phyloP scores from a whole-genome alignment of 495 filamentous ascomycete genomes.

The Xylaria intraflava region DNA sequence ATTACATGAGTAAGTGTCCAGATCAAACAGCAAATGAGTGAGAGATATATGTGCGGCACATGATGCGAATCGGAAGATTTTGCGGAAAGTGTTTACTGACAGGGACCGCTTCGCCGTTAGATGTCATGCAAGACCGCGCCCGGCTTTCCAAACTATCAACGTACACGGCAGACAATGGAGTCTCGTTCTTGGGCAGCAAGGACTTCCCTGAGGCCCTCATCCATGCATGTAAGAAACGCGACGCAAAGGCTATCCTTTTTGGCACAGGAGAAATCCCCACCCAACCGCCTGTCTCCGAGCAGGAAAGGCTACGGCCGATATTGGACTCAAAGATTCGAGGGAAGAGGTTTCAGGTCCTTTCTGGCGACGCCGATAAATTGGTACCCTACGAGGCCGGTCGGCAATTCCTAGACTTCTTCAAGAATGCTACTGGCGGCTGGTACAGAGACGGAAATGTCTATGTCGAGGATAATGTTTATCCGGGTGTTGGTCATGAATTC shows the following conservation, averaged over 20 bases:
- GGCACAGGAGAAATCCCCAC: conserved; percentile 37
- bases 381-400: conserved; percentile 70
- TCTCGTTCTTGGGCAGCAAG: conserved; percentile 61
- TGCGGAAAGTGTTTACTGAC: background rate
- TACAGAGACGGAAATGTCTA: conserved; percentile 52
- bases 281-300: conserved; percentile 10
- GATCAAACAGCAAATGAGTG: background rate
- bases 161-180: conserved; percentile 48
- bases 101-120: conserved; percentile 18
- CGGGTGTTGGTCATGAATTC: conserved; percentile 66
- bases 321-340: conserved; percentile 50
- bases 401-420: conserved; percentile 65
- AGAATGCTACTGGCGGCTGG: conserved; percentile 51
- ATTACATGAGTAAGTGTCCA: conserved; percentile 56
- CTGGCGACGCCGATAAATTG: conserved; percentile 71
- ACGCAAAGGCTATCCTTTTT: conserved; percentile 65
- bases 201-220: conserved; percentile 68
- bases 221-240: conserved; percentile 51
- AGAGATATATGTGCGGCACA: background rate
- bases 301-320: conserved; percentile 39
- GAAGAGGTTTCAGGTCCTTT: conserved; percentile 73
- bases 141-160: conserved; percentile 61
- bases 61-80: background rate
- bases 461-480: conserved; percentile 68
- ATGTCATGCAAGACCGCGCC: conserved; percentile 70